Evolutionary conservation across 306 rosid species (phyloP).

Genomic region (Cicer pinnatifidum): DNA sequence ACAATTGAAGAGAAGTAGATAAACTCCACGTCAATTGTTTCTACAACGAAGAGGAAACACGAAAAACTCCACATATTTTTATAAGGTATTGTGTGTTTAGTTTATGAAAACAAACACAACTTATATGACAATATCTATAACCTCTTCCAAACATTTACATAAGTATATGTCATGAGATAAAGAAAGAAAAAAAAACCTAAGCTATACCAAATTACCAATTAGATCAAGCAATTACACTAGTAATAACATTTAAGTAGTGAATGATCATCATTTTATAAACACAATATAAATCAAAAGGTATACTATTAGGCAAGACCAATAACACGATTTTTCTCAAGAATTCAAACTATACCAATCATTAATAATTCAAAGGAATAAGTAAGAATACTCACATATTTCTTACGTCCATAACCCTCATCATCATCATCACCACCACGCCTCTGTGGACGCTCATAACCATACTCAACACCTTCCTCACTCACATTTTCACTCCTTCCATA

Average conservation of each 20-base stretch:
- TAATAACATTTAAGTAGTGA: neutral
- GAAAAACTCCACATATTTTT: neutral
- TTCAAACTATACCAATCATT: neutral
- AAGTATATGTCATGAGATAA: neutral
- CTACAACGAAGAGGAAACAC: neutral
- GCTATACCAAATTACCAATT: constrained; percentile 7
- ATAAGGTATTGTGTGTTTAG: neutral
- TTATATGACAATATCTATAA: neutral
- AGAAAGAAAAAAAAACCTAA: neutral
- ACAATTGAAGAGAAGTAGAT: neutral
- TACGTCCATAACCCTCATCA: constrained; percentile 69
- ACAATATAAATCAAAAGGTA: constrained; percentile 6
- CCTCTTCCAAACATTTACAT: neutral
- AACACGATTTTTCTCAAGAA: neutral
- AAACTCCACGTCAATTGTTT: neutral
- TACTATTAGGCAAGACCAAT: constrained; percentile 2
- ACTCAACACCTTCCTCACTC: constrained; percentile 12
- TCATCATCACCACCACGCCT: constrained; percentile 50
- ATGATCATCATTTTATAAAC: neutral
- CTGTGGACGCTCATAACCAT: constrained; percentile 48
- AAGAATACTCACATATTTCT: constrained; percentile 72
- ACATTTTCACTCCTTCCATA: constrained; percentile 24
- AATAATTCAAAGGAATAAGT: neutral
- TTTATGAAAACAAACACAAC: neutral
- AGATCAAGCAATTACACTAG: constrained; percentile 13